Evolutionary conservation across 805 yeast species (phyloP).

Genomic region (Saccharomycopsis schoenii): DNA sequence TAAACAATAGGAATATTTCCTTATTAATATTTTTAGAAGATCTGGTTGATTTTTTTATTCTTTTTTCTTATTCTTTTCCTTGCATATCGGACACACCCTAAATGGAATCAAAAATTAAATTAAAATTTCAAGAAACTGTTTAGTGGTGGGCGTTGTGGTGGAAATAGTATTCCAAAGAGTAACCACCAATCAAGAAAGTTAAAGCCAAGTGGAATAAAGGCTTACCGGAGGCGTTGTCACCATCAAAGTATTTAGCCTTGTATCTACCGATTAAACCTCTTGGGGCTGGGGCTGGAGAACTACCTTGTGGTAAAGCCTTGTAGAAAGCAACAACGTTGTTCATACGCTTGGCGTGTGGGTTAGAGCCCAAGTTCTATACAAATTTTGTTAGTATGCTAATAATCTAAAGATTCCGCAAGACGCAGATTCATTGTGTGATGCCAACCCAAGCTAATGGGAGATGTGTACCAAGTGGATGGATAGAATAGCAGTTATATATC

Average conservation of each 20-base stretch:
- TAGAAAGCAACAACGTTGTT: conserved; percentile 90
- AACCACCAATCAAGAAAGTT: conserved; percentile 65
- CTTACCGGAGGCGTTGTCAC: conserved; percentile 73
- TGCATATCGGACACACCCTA: background rate
- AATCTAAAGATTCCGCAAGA: background rate
- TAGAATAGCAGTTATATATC: too few relatives aligned
- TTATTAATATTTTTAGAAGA: too few relatives aligned
- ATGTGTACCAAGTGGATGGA: too few relatives aligned
- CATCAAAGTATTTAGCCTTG: conserved; percentile 78
- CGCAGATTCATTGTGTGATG: too few relatives aligned
- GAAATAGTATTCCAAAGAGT: conserved; percentile 88
- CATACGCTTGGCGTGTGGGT: conserved; percentile 96
- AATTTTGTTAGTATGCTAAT: conserved; percentile 20
- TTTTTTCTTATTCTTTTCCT: background rate
- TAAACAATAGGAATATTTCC: background rate
- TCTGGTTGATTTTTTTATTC: background rate
- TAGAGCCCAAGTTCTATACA: conserved; percentile 74
- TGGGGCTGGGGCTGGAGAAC: conserved; percentile 68
- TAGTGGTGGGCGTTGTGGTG: conserved; percentile 50
- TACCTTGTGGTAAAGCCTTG: conserved; percentile 92
- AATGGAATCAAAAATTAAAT: background rate
- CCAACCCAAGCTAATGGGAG: too few relatives aligned
- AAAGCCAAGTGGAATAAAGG: conserved; percentile 72
- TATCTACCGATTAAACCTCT: conserved; percentile 64
- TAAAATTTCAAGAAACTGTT: background rate